These are phyloP conservation scores for Niebla homalea DNA, from an alignment of 495 filamentous ascomycete species.

Conservation along the genomic window DNA sequence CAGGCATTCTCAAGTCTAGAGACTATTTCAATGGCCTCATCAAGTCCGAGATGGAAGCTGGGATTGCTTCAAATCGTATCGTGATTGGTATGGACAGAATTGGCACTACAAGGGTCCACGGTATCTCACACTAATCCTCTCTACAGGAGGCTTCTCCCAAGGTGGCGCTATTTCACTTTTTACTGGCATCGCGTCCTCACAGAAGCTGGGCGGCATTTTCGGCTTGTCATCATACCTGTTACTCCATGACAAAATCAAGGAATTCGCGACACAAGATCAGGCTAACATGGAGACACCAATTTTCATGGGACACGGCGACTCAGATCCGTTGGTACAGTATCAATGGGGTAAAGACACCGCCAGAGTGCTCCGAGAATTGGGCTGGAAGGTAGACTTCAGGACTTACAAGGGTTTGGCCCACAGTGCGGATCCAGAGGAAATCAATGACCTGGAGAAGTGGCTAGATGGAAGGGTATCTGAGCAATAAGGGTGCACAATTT, in stretches of 20 bases:
- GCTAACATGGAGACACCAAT: slow-evolving; percentile 70
- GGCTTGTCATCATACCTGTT: slow-evolving; percentile 74
- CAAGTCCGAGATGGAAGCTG: slow-evolving; percentile 65
- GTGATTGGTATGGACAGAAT: slow-evolving; percentile 60
- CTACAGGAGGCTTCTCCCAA: slow-evolving; percentile 42
- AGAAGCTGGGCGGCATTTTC: slow-evolving; percentile 77
- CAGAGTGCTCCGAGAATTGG: slow-evolving; percentile 47
- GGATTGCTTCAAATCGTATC: slow-evolving; percentile 72
- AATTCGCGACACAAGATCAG: slow-evolving; percentile 47
- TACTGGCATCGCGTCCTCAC: slow-evolving; percentile 55
- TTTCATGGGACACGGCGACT: slow-evolving; percentile 74
- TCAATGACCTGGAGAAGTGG: slow-evolving; percentile 73
- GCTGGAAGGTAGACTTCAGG: slow-evolving; percentile 60
- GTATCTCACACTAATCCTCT: not conserved
- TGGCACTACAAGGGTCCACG: slow-evolving; percentile 32
- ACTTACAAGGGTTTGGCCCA: slow-evolving; percentile 63
- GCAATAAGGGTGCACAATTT: slow-evolving; percentile 7
- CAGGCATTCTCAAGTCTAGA: slow-evolving; percentile 59
- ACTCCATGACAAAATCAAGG: slow-evolving; percentile 55
- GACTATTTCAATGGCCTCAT: slow-evolving; percentile 71
- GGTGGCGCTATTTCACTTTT: slow-evolving; percentile 48
- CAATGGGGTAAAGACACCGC: slow-evolving; percentile 54
- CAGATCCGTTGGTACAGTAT: slow-evolving; percentile 56
- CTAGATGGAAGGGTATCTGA: slow-evolving; percentile 46
- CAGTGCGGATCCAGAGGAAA: slow-evolving; percentile 63